Conservation (phyloP, 305 asterid genomes). For the Vinca major region DNA sequence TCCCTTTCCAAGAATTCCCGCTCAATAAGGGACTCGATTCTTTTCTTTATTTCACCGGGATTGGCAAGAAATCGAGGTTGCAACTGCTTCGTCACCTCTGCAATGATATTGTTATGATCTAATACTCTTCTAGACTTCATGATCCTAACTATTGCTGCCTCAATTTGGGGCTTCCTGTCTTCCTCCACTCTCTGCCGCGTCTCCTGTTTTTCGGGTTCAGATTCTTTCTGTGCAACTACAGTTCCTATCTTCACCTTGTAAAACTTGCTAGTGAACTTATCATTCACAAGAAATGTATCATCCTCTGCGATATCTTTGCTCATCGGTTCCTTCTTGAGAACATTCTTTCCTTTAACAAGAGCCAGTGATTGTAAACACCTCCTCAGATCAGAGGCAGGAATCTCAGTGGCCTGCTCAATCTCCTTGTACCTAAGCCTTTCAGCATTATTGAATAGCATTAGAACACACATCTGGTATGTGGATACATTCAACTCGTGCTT, state of each 20-base stretch:
- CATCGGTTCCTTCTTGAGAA: conserved; percentile 69
- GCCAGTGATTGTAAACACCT: conserved; percentile 76
- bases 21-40: conserved; percentile 74
- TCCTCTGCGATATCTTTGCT: conserved; percentile 71
- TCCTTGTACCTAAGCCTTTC: conserved; percentile 57
- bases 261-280: conserved; percentile 59
- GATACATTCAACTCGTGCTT: conserved; percentile 73
- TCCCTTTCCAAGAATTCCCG: conserved; percentile 85
- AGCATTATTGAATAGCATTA: conserved; percentile 61
- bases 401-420: conserved; percentile 69
- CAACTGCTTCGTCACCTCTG: conserved; percentile 76
- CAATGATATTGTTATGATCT: conserved; percentile 66
- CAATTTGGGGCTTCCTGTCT: conserved; percentile 77
- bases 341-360: conserved; percentile 66
- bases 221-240: conserved; percentile 78
- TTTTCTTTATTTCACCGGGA: conserved; percentile 70
- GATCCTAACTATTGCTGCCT: conserved; percentile 71
- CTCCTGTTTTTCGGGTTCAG: conserved; percentile 76
- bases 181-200: conserved; percentile 82
- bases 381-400: conserved; percentile 58
- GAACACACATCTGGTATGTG: conserved; percentile 75
- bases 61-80: conserved; percentile 68
- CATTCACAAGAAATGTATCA: conserved; percentile 53
- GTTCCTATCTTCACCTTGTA: conserved; percentile 81
- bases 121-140: conserved; percentile 67